phyloP scores from a whole-genome alignment of 1,284 basidiomycete species.

The Somion occarium region DNA sequence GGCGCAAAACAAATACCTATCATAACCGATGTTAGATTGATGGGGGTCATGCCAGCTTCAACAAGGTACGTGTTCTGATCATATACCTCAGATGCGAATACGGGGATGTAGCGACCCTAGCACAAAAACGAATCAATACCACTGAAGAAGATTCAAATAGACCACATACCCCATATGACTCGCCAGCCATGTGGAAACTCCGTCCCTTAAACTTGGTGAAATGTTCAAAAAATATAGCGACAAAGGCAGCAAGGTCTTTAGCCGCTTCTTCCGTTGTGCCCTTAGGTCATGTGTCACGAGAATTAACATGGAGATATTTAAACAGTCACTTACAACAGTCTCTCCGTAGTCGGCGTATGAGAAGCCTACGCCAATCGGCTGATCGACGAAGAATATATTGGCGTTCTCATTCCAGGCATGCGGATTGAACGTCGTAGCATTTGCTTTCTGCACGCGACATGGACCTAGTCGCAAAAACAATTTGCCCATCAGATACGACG shows the following conservation, averaged over 20 bases:
- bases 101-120: conserved; percentile 74
- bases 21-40: conserved; percentile 74
- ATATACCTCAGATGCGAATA: conserved; percentile 73
- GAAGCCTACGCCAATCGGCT: conserved; percentile 64
- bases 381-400: conserved; percentile 71
- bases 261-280: conserved; percentile 64
- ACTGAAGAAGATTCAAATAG: background rate
- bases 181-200: conserved; percentile 69
- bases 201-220: conserved; percentile 65
- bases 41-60: conserved; percentile 53
- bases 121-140: conserved; percentile 8
- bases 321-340: conserved; percentile 46
- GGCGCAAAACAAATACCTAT: conserved; percentile 47
- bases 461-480: conserved; percentile 10
- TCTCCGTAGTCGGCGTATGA: conserved; percentile 72
- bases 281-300: conserved; percentile 23
- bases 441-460: conserved; percentile 36
- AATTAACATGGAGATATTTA: too few species aligned
- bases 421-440: conserved; percentile 47
- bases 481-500: background rate
- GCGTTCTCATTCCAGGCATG: conserved; percentile 69
- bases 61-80: conserved; percentile 65
- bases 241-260: conserved; percentile 62
- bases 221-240: conserved; percentile 70
- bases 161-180: conserved; percentile 62